Evolutionary conservation across 306 rosid genomes (phyloP).

Genomic region (Acacia acuminata): DNA sequence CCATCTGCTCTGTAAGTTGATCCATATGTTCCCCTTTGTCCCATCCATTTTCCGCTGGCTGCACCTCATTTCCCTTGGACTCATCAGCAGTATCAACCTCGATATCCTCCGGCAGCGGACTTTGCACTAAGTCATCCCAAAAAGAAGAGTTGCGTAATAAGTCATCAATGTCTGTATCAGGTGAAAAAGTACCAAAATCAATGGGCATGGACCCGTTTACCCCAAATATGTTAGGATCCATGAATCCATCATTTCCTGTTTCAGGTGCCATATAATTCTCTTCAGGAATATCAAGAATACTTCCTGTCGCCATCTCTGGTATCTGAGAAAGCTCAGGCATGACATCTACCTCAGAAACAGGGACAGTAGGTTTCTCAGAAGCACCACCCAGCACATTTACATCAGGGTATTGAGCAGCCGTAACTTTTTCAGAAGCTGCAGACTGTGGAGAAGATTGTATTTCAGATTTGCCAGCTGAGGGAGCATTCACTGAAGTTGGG

Average conservation of each 20-base stretch:
- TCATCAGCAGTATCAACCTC: conserved; percentile 45
- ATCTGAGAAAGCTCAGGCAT: conserved; percentile 56
- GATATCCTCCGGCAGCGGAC: conserved; percentile 48
- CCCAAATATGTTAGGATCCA: conserved; percentile 43
- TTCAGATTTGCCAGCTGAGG: conserved; percentile 43
- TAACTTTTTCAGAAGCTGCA: conserved; percentile 43
- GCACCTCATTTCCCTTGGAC: conserved; percentile 42
- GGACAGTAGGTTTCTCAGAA: conserved; percentile 42
- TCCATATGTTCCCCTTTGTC: conserved; percentile 58
- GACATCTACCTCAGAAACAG: conserved; percentile 45
- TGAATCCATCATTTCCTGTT: conserved; percentile 41
- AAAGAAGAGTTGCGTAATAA: conserved; percentile 46
- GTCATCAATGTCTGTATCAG: conserved; percentile 65
- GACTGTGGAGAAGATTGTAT: conserved; percentile 44
- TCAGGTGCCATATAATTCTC: conserved; percentile 46
- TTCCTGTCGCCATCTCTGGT: conserved; percentile 49
- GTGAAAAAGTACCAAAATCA: conserved; percentile 51
- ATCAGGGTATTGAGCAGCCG: conserved; percentile 40
- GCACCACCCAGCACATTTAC: conserved; percentile 44
- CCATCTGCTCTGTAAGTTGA: conserved; percentile 78
- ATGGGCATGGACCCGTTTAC: conserved; percentile 43
- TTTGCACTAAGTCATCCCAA: conserved; percentile 52
- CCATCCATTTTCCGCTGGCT: conserved; percentile 55
- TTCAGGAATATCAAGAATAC: conserved; percentile 43
- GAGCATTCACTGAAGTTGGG: conserved; percentile 42